phyloP scores from a whole-genome alignment of 106 monocot species.

The Dioscorea dumetorum region DNA sequence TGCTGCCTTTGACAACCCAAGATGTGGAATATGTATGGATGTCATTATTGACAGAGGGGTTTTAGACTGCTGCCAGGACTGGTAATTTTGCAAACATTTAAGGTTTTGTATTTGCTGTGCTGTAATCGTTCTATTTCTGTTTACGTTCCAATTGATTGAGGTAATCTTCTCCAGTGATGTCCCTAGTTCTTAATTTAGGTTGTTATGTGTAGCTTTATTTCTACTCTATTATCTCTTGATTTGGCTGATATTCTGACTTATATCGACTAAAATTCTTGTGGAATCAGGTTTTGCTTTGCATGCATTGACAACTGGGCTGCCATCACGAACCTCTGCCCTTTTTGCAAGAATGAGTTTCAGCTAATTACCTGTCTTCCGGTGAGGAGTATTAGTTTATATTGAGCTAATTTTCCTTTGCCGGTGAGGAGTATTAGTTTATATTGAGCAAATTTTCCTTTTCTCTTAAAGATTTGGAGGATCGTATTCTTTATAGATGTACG shows the following conservation, averaged over 20 bases:
- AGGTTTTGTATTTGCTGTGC: neutral
- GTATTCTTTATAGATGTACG: neutral
- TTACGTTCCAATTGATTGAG: neutral
- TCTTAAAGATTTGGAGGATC: neutral
- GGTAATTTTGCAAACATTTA: slow-evolving; percentile 40
- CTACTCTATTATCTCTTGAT: neutral
- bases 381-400: slow-evolving; percentile 18
- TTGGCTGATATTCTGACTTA: neutral
- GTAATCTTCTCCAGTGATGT: neutral
- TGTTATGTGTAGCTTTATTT: neutral
- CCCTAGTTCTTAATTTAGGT: neutral
- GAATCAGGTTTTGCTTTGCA: slow-evolving; percentile 87
- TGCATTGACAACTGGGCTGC: slow-evolving; percentile 97
- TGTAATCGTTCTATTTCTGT: neutral
- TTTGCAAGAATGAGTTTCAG: slow-evolving; percentile 90
- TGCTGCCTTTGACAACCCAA: slow-evolving; percentile 41
- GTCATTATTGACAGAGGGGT: slow-evolving; percentile 89
- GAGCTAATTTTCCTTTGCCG: too few species aligned
- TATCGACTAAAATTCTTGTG: slow-evolving; percentile 5
- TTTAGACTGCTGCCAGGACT: slow-evolving; percentile 79
- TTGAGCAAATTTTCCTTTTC: neutral
- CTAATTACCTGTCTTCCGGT: slow-evolving; percentile 85
- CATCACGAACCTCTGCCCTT: slow-evolving; percentile 91
- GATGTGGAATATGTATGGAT: slow-evolving; percentile 84
- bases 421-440: neutral